phyloP scores from a whole-genome alignment of 169 alveolate genomes.

The Blepharisma undulans region DNA sequence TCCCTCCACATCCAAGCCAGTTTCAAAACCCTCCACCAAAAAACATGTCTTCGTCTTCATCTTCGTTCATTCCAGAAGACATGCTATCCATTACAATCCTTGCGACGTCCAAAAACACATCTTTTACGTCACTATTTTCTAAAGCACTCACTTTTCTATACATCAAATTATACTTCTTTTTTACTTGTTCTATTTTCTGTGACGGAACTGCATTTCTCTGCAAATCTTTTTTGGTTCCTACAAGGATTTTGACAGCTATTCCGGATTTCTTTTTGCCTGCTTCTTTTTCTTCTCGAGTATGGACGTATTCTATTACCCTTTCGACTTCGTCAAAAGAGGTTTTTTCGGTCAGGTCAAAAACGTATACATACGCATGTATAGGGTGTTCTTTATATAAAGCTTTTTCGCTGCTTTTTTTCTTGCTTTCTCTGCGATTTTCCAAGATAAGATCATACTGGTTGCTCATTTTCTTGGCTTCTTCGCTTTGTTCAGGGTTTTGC shows the following conservation, averaged over 20 bases:
- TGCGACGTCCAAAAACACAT: slow-evolving; percentile 19
- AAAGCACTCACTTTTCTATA: slow-evolving; percentile 30
- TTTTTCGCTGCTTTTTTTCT: slow-evolving; percentile 32
- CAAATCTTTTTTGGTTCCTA: slow-evolving; percentile 36
- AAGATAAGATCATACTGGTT: slow-evolving; percentile 9
- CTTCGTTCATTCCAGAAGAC: not conserved
- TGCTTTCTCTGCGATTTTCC: slow-evolving; percentile 5
- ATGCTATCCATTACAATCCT: slow-evolving; percentile 24
- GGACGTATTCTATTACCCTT: slow-evolving; percentile 1
- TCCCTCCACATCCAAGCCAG: not conserved
- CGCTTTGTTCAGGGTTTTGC: not conserved
- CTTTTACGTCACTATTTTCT: slow-evolving; percentile 3
- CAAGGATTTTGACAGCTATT: slow-evolving; percentile 22
- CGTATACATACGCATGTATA: slow-evolving; percentile 23
- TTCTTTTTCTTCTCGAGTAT: slow-evolving; percentile 35
- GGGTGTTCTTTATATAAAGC: slow-evolving; percentile 2
- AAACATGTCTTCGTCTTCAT: not conserved
- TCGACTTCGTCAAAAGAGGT: slow-evolving; percentile 27
- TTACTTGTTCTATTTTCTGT: slow-evolving; percentile 3
- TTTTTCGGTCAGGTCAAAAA: slow-evolving; percentile 23
- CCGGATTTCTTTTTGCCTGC: slow-evolving; percentile 9
- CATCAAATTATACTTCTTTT: slow-evolving; percentile 11
- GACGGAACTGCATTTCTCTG: not conserved
- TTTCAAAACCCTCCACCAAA: not conserved
- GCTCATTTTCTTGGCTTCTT: not conserved